Evolutionary conservation across 345 rosid genomes (phyloP).

Genomic region (Populus davidiana): DNA sequence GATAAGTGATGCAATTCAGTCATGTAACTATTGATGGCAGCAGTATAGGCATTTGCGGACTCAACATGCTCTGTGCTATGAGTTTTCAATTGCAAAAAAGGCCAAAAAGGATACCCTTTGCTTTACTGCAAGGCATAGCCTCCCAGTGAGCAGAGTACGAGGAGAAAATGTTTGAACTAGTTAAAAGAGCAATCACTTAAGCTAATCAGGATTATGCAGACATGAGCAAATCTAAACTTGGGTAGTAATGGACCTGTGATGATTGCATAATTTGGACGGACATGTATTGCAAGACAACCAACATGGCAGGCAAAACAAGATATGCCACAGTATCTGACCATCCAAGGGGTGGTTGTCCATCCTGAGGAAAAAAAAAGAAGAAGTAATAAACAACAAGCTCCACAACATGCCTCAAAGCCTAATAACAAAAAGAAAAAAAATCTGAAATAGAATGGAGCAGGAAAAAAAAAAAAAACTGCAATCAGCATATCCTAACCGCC

Average conservation of each 20-base stretch:
- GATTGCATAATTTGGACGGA: constrained; percentile 91
- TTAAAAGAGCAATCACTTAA: neutral
- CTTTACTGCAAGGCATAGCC: neutral
- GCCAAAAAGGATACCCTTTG: neutral
- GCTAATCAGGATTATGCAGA: neutral
- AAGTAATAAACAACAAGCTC: constrained; percentile 3
- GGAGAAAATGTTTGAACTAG: neutral
- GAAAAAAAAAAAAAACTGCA: neutral
- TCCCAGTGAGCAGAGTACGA: neutral
- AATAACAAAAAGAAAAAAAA: neutral
- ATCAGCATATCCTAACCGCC: neutral
- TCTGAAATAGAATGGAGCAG: neutral
- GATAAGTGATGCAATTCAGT: neutral
- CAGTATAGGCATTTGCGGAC: neutral
- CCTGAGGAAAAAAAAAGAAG: constrained; percentile 42
- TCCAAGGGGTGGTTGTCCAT: constrained; percentile 97
- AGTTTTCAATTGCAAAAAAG: constrained; percentile 1
- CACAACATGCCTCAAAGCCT: neutral
- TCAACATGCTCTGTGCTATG: neutral
- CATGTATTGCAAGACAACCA: constrained; percentile 69
- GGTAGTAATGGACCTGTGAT: constrained; percentile 56
- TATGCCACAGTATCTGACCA: constrained; percentile 91
- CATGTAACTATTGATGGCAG: neutral
- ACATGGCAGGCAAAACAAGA: constrained; percentile 75
- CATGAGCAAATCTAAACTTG: neutral